phyloP scores from a whole-genome alignment of 2,329 filamentous ascomycete species.

The Venturia carpophila region DNA sequence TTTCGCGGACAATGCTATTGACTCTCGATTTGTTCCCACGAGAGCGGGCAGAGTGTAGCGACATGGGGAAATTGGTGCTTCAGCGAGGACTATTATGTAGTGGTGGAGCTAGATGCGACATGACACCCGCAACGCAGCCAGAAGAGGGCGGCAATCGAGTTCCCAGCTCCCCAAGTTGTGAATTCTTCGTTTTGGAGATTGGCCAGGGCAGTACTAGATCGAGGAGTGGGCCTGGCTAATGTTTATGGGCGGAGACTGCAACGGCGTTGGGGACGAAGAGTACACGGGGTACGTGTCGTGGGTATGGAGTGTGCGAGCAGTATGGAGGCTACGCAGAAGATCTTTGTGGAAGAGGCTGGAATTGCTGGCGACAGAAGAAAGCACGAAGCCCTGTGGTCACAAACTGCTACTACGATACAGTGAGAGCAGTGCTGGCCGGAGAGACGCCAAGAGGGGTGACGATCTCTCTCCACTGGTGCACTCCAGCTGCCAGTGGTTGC shows the following conservation, averaged over 20 bases:
- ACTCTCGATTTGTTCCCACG: conserved; percentile 33
- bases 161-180: not conserved
- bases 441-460: not conserved
- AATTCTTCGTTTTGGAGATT: not conserved
- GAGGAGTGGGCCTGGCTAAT: not conserved
- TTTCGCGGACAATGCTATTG: conserved; percentile 36
- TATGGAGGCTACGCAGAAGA: not conserved
- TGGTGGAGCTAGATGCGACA: conserved; percentile 2
- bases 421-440: not conserved
- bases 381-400: not conserved
- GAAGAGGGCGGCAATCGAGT: not conserved
- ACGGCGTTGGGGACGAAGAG: not conserved
- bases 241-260: not conserved
- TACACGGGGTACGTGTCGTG: not conserved
- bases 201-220: not conserved
- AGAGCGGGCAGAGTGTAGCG: conserved; percentile 22
- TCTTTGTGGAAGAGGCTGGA: not conserved
- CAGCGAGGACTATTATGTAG: not conserved
- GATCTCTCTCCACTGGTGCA: not conserved
- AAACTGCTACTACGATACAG: no score
- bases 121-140: conserved; percentile 9
- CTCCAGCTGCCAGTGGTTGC: no score
- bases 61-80: conserved; percentile 23
- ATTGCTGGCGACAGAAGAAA: not conserved
- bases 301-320: not conserved